phyloP scores from a whole-genome alignment of 306 rosid species.

The Elaeagnus macrophylla region DNA sequence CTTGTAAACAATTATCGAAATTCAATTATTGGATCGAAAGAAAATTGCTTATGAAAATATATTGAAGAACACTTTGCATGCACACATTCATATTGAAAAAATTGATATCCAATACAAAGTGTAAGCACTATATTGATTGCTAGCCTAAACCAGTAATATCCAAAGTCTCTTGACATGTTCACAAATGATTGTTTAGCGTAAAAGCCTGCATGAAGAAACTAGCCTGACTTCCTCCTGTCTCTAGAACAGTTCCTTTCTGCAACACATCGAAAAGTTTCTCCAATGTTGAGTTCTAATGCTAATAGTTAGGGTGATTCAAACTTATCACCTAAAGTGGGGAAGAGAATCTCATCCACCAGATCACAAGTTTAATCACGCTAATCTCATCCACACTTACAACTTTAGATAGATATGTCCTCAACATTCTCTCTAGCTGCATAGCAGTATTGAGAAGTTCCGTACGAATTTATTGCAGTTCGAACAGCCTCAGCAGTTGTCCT shows the following conservation, averaged over 20 bases:
- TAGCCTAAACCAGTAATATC: conserved; percentile 97
- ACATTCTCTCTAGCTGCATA: conserved; percentile 69
- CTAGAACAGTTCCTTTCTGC: conserved; percentile 88
- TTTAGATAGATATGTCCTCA: conserved; percentile 70
- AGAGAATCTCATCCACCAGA: too few species aligned
- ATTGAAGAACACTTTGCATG: too few species aligned
- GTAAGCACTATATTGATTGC: conserved; percentile 83
- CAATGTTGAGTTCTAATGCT: too few species aligned
- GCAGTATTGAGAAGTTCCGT: conserved; percentile 60
- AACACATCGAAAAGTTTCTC: too few species aligned
- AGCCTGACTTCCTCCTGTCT: conserved; percentile 93
- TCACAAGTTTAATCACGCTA: too few species aligned
- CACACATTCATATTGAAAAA: too few species aligned
- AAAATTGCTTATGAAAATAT: too few species aligned
- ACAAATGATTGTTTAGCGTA: conserved; percentile 68
- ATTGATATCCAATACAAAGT: conserved; percentile 77
- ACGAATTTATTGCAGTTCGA: conserved; percentile 52
- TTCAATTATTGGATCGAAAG: too few species aligned
- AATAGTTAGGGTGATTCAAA: too few species aligned
- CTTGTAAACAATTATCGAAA: too few species aligned
- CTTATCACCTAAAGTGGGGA: too few species aligned
- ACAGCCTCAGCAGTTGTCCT: conserved; percentile 76
- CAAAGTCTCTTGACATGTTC: conserved; percentile 98
- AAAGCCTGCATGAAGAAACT: conserved; percentile 78
- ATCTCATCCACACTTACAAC: too few species aligned